Conservation (phyloP, 768 basidiomycete genomes). For the Chalciporus sphaerocephalus region DNA sequence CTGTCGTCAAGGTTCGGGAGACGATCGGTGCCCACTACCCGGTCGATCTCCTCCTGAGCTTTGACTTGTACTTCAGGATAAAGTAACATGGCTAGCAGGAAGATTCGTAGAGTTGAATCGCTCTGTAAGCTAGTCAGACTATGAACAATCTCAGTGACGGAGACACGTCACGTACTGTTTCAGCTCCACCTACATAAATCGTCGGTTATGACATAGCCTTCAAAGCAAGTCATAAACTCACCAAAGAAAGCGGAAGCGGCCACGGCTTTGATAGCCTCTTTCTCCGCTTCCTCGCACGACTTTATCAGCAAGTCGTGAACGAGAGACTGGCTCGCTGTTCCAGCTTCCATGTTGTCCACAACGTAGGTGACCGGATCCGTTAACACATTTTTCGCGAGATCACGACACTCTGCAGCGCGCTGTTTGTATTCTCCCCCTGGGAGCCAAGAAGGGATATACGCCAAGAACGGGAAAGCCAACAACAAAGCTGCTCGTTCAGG, state of each 20-base stretch:
- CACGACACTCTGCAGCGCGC: slow-evolving; percentile 14
- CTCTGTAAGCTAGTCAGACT: slow-evolving; percentile 8
- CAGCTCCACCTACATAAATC: slow-evolving; percentile 20
- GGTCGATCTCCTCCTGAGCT: slow-evolving; percentile 31
- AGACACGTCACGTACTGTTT: slow-evolving; percentile 19
- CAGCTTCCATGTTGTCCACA: slow-evolving; percentile 21
- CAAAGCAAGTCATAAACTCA: not conserved
- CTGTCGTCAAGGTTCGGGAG: slow-evolving; percentile 29
- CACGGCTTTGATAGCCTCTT: slow-evolving; percentile 20
- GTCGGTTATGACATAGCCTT: not conserved
- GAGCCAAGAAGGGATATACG: slow-evolving; percentile 32
- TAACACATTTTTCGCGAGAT: slow-evolving; percentile 22
- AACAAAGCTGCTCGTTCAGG: slow-evolving; percentile 22
- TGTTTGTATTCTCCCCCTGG: slow-evolving; percentile 30
- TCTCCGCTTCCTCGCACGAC: not conserved
- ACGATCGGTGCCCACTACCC: slow-evolving; percentile 27
- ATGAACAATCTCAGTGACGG: too few species aligned
- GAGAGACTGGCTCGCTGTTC: slow-evolving; percentile 20
- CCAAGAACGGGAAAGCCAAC: slow-evolving; percentile 23
- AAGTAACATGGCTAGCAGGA: slow-evolving; percentile 33
- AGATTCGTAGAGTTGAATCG: slow-evolving; percentile 15
- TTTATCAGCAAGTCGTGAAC: slow-evolving; percentile 18
- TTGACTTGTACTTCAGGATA: slow-evolving; percentile 30
- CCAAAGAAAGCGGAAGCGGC: slow-evolving; percentile 23
- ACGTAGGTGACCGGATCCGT: slow-evolving; percentile 21